Conservation (phyloP, 176 grass and related monocot species). For the Otatea glauca region DNA sequence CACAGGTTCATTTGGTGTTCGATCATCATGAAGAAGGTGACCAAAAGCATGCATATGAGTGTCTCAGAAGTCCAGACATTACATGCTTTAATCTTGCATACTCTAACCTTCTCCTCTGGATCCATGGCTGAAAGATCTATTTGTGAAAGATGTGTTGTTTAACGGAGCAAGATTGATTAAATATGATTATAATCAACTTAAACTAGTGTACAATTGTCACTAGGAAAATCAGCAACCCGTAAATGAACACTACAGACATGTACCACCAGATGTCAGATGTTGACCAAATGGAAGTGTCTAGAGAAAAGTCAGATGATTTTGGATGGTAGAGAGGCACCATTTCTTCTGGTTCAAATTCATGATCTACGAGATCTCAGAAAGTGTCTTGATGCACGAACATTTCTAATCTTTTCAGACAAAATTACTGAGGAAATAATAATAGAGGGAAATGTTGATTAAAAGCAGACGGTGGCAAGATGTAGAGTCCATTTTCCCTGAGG, state of each 20-base stretch:
- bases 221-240: slow-evolving; percentile 3
- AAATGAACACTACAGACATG: slow-evolving; percentile 8
- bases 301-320: background rate
- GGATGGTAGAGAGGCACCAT: background rate
- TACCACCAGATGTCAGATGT: background rate
- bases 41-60: slow-evolving; percentile 71
- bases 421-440: background rate
- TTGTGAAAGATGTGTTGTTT: slow-evolving; percentile 40
- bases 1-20: slow-evolving; percentile 57
- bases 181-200: slow-evolving; percentile 22
- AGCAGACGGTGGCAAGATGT: background rate
- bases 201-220: background rate
- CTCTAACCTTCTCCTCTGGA: slow-evolving; percentile 80
- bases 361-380: background rate
- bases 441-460: slow-evolving; percentile 14
- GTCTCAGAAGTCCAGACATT: slow-evolving; percentile 82
- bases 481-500: slow-evolving; percentile 1
- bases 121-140: slow-evolving; percentile 90
- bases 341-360: background rate
- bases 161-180: background rate
- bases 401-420: background rate
- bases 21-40: slow-evolving; percentile 65
- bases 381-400: background rate
- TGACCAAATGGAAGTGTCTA: background rate
- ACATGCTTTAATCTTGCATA: slow-evolving; percentile 81